Percentiles rank a stretch among this genome's conserved stretches.
These are phyloP conservation scores for Balamuthia mandrillaris DNA, from an alignment of 208 protist species.

Conservation along the genomic window DNA sequence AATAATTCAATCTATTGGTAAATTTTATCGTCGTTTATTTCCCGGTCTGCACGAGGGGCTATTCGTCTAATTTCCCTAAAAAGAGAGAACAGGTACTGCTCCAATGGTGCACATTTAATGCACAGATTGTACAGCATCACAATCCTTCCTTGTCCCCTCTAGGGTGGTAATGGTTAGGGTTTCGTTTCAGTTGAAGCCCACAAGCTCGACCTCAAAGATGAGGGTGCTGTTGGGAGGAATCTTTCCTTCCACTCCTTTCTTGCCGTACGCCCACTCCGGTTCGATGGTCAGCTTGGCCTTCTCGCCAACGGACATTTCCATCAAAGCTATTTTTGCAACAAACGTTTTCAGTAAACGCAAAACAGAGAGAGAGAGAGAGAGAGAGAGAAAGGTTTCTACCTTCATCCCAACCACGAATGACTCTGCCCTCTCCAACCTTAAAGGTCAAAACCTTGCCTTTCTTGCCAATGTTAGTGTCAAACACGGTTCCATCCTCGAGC, in stretches of 20 bases:
- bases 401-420: background rate
- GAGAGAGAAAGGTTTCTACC: background rate
- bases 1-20: no score
- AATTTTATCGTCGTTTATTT: no score
- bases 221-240: constrained; percentile 6
- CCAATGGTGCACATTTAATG: no score
- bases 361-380: background rate
- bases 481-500: background rate
- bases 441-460: background rate
- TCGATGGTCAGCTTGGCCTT: constrained; percentile 32
- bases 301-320: constrained; percentile 15
- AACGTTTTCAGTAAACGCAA: background rate
- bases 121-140: no score
- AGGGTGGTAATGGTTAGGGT: no score
- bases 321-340: background rate
- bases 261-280: constrained; percentile 3
- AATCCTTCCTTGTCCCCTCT: no score
- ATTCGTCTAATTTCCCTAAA: no score
- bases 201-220: constrained; percentile 18
- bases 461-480: constrained; percentile 6
- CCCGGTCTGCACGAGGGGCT: no score
- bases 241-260: background rate
- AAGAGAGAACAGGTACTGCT: no score
- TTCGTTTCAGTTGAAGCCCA: background rate
- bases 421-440: background rate